These are phyloP conservation scores for Hyphopichia wangnamkhiaoensis DNA, from an alignment of 1,139 yeast species.

Conservation along the genomic window DNA sequence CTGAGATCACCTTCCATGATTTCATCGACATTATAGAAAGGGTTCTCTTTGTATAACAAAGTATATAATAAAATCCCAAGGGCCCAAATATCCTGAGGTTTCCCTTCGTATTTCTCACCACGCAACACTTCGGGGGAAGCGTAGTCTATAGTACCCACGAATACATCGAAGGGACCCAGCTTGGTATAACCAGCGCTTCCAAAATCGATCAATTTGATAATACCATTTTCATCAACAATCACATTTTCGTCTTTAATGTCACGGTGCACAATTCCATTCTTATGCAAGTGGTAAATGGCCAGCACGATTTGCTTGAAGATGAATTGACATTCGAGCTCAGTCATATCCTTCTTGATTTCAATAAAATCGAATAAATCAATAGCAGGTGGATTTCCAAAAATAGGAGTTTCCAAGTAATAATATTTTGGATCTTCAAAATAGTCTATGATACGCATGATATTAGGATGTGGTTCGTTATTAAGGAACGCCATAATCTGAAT, in stretches of 20 bases:
- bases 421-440: conserved; percentile 89
- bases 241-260: conserved; percentile 95
- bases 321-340: conserved; percentile 70
- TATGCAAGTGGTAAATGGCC: conserved; percentile 79
- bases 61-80: conserved; percentile 88
- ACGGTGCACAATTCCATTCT: conserved; percentile 85
- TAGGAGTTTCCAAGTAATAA: conserved; percentile 87
- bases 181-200: conserved; percentile 90
- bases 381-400: conserved; percentile 86
- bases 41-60: conserved; percentile 89
- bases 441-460: conserved; percentile 79
- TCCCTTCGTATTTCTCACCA: conserved; percentile 88
- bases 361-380: conserved; percentile 90
- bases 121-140: conserved; percentile 95
- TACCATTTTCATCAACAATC: conserved; percentile 76
- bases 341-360: conserved; percentile 78
- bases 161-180: conserved; percentile 94
- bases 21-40: conserved; percentile 92
- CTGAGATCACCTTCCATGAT: conserved; percentile 87
- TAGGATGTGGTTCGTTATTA: conserved; percentile 77
- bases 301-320: conserved; percentile 79
- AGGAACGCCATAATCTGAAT: conserved; percentile 87
- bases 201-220: conserved; percentile 86
- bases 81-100: conserved; percentile 97
- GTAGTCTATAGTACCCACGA: conserved; percentile 95